Evolutionary conservation across 2,329 filamentous ascomycete species (phyloP).

Genomic region (Colletotrichum paranaense): DNA sequence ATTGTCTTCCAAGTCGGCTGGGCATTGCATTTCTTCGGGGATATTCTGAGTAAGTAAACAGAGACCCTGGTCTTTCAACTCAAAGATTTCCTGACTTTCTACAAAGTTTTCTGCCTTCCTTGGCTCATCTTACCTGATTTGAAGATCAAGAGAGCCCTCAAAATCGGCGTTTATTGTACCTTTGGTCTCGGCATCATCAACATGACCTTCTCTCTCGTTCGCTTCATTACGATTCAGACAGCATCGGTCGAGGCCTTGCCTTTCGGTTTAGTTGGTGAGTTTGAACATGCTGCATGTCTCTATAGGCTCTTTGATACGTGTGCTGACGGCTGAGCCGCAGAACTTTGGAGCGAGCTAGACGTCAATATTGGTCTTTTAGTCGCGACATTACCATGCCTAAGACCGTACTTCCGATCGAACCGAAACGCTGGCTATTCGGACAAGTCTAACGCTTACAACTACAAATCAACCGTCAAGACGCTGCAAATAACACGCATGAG

Average conservation of each 20-base stretch:
- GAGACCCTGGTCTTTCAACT: too few relatives aligned
- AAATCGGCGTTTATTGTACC: slow-evolving; percentile 28
- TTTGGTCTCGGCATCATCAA: slow-evolving; percentile 32
- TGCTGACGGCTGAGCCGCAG: background rate
- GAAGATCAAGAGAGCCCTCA: slow-evolving; percentile 22
- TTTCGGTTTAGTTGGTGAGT: slow-evolving; percentile 24
- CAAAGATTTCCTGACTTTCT: background rate
- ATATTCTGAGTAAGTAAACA: slow-evolving; percentile 1
- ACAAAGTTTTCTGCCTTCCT: slow-evolving; percentile 13
- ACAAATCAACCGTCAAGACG: slow-evolving; percentile 23
- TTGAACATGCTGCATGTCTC: background rate
- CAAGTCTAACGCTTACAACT: slow-evolving; percentile 24
- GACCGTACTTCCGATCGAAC: slow-evolving; percentile 31
- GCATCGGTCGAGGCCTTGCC: slow-evolving; percentile 17
- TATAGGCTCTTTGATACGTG: background rate
- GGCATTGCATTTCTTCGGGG: slow-evolving; percentile 30
- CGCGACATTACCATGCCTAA: slow-evolving; percentile 23
- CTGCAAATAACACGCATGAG: background rate
- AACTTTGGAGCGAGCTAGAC: slow-evolving; percentile 28
- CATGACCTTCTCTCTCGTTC: slow-evolving; percentile 26
- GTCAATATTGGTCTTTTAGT: slow-evolving; percentile 28
- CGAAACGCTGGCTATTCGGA: slow-evolving; percentile 13
- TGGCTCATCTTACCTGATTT: slow-evolving; percentile 27
- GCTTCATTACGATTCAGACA: slow-evolving; percentile 32
- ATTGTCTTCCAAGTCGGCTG: slow-evolving; percentile 29